These are phyloP conservation scores for Penicillium verrucosum DNA, from an alignment of 2,329 filamentous ascomycete species.

Conservation along the genomic window DNA sequence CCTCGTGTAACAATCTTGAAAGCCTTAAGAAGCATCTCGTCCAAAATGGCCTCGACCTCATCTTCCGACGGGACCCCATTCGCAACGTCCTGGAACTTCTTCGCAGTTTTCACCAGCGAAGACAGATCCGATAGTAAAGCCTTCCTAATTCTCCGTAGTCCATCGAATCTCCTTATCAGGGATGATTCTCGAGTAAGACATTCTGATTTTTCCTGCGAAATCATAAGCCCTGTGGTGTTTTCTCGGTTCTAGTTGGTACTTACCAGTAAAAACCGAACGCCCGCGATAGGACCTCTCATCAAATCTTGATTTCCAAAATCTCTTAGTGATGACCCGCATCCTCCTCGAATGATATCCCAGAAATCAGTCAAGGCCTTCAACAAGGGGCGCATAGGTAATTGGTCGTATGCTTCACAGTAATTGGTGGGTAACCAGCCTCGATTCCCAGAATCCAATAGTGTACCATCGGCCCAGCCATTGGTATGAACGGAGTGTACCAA, in stretches of 20 bases:
- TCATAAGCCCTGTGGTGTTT: constrained; percentile 17
- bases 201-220: constrained; percentile 72
- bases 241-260: constrained; percentile 38
- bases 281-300: constrained; percentile 89
- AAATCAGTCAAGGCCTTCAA: constrained; percentile 85
- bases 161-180: constrained; percentile 71
- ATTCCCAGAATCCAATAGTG: constrained; percentile 76
- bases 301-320: constrained; percentile 90
- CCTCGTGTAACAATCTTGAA: constrained; percentile 92
- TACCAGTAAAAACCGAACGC: constrained; percentile 85
- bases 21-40: constrained; percentile 89
- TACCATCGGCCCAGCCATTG: constrained; percentile 98
- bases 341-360: constrained; percentile 83
- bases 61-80: constrained; percentile 44
- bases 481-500: constrained; percentile 95
- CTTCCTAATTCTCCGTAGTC: constrained; percentile 76
- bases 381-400: constrained; percentile 77
- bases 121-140: constrained; percentile 86
- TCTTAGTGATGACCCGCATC: constrained; percentile 68
- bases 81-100: constrained; percentile 74
- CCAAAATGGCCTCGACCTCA: constrained; percentile 59
- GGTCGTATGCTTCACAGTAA: constrained; percentile 94
- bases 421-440: constrained; percentile 97
- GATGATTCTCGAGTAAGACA: constrained; percentile 80
- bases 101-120: constrained; percentile 81